A percentile compares a stretch with the other conserved stretches of the same genome.
Conservation (phyloP, 2,329 filamentous ascomycete species). For the Emergomyces orientalis region DNA sequence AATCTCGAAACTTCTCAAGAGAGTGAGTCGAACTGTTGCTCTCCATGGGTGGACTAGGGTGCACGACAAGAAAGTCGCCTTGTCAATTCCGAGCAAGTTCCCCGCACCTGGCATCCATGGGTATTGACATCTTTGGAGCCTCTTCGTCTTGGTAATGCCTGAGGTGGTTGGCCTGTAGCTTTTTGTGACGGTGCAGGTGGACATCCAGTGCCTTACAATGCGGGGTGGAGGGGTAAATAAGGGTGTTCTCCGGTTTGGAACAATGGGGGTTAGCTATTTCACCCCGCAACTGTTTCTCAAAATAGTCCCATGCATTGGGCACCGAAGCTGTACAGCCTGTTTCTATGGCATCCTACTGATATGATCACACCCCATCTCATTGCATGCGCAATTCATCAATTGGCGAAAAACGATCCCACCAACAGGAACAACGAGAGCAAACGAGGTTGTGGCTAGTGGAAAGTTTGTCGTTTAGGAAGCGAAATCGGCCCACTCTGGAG, state of each 20-base stretch:
- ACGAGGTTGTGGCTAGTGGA: background rate
- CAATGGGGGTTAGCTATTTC: background rate
- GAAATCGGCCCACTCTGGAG: background rate
- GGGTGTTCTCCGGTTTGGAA: background rate
- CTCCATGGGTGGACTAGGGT: background rate
- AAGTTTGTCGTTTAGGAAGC: background rate
- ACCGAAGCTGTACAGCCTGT: background rate
- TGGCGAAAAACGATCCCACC: background rate
- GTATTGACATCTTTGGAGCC: background rate
- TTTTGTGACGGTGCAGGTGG: background rate
- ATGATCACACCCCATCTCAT: background rate
- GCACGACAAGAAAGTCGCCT: background rate
- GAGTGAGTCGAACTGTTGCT: background rate
- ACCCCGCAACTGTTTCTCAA: background rate
- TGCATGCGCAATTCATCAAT: background rate
- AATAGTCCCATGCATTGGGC: background rate
- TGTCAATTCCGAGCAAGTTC: background rate
- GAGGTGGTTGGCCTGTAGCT: background rate
- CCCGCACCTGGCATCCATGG: background rate
- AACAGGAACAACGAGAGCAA: background rate
- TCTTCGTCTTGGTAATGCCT: background rate
- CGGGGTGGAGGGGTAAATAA: slow-evolving; percentile 1
- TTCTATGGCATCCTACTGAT: background rate
- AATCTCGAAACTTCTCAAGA: background rate
- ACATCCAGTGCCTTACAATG: background rate